Evolutionary conservation across 441 rosid species (phyloP).

Genomic region (Pelargonium cotyledonis): DNA sequence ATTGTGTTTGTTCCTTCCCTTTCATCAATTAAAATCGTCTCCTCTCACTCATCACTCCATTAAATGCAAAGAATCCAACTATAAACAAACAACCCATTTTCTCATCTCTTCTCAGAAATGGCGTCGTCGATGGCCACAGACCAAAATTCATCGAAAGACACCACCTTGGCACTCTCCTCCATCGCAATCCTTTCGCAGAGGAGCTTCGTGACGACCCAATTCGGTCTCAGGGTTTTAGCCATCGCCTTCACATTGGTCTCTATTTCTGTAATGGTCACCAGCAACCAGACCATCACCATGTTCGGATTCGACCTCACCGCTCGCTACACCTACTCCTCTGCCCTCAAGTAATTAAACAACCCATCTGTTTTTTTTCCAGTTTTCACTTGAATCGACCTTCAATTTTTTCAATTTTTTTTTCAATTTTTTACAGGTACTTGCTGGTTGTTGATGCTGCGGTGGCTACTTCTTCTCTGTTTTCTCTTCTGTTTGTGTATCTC

Average conservation of each 20-base stretch:
- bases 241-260: slow-evolving; percentile 34
- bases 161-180: slow-evolving; percentile 1
- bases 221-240: slow-evolving; percentile 34
- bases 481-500: slow-evolving; percentile 30
- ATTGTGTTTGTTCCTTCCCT: no score
- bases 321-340: slow-evolving; percentile 36
- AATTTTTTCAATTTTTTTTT: background rate
- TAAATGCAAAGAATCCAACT: no score
- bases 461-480: slow-evolving; percentile 33
- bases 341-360: slow-evolving; percentile 22
- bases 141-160: background rate
- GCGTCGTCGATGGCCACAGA: background rate
- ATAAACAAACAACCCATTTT: no score
- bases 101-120: no score
- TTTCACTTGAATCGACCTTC: background rate
- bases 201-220: slow-evolving; percentile 30
- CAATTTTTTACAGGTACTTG: slow-evolving; percentile 39
- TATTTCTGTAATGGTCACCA: slow-evolving; percentile 32
- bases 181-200: background rate
- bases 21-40: no score
- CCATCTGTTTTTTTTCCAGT: background rate
- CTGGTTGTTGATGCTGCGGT: slow-evolving; percentile 34
- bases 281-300: slow-evolving; percentile 21
- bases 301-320: slow-evolving; percentile 28
- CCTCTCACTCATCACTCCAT: no score